Conservation (phyloP, 768 basidiomycete genomes). For the Rhodotorula diobovata region DNA sequence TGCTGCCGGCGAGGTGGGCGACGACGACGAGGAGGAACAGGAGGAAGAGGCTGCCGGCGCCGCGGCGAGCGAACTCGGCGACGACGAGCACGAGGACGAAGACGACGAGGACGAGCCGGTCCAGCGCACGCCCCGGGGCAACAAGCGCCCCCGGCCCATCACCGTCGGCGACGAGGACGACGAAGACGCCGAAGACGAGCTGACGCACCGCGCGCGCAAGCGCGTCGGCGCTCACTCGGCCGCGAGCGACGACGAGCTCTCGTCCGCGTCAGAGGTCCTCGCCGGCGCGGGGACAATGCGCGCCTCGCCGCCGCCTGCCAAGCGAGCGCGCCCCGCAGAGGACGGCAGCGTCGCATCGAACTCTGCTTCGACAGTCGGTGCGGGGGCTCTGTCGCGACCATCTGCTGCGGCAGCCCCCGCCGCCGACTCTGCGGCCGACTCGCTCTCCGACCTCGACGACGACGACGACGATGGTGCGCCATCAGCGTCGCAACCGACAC, state of each 20-base stretch:
- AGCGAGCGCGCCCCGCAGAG: not conserved
- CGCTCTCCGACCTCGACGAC: slow-evolving; percentile 17
- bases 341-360: slow-evolving; percentile 1
- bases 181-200: not conserved
- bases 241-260: slow-evolving; percentile 10
- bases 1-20: not conserved
- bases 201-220: not conserved
- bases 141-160: not conserved
- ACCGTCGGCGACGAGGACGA: not conserved
- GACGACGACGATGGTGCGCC: not conserved
- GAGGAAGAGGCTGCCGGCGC: not conserved
- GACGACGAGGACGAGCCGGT: slow-evolving; percentile 1
- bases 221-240: not conserved
- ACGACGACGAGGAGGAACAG: not conserved
- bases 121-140: not conserved
- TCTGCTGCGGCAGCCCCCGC: not conserved
- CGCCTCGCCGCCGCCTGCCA: not conserved
- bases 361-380: not conserved
- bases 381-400: not conserved
- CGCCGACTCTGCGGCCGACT: not conserved
- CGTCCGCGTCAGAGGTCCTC: not conserved
- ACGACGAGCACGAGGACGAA: slow-evolving; percentile 17
- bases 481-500: no score
- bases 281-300: not conserved
- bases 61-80: not conserved